Conservation (phyloP, 352 stramenopile species). For the Globisporangium lucens region DNA sequence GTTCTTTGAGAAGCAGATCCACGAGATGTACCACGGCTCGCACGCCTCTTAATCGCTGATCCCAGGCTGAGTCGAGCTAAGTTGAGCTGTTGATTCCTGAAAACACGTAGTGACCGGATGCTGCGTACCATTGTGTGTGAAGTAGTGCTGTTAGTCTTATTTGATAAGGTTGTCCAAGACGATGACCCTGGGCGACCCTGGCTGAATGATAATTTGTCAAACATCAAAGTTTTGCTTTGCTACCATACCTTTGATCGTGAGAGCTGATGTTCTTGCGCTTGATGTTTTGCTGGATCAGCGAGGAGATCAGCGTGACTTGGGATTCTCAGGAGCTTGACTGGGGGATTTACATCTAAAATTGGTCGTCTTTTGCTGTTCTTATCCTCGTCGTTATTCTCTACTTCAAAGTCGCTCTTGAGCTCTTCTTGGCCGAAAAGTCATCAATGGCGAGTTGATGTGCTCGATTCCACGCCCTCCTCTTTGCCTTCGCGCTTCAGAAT, state of each 20-base stretch:
- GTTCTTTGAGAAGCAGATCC: constrained; percentile 78
- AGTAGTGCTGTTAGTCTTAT: not conserved
- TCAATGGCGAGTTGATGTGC: not conserved
- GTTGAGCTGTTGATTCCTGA: not conserved
- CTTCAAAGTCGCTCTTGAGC: not conserved
- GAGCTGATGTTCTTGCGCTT: not conserved
- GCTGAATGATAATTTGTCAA: too few species aligned
- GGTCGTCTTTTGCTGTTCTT: not conserved
- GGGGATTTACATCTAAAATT: not conserved
- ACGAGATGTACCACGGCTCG: constrained; percentile 63
- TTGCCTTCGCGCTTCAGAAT: not conserved
- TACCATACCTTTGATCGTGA: not conserved
- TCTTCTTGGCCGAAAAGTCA: not conserved
- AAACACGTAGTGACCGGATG: not conserved
- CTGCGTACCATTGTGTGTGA: not conserved
- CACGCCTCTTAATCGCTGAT: not conserved
- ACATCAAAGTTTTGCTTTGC: not conserved
- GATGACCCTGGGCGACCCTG: not conserved
- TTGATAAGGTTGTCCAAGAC: not conserved
- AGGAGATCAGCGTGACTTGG: not conserved
- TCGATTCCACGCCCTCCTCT: not conserved
- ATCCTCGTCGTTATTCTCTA: not conserved
- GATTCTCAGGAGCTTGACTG: not conserved
- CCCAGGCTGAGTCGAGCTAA: not conserved
- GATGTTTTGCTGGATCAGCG: not conserved